These are phyloP conservation scores for Termitomyces sp. DNA, from an alignment of 768 basidiomycete genomes.

Conservation along the genomic window DNA sequence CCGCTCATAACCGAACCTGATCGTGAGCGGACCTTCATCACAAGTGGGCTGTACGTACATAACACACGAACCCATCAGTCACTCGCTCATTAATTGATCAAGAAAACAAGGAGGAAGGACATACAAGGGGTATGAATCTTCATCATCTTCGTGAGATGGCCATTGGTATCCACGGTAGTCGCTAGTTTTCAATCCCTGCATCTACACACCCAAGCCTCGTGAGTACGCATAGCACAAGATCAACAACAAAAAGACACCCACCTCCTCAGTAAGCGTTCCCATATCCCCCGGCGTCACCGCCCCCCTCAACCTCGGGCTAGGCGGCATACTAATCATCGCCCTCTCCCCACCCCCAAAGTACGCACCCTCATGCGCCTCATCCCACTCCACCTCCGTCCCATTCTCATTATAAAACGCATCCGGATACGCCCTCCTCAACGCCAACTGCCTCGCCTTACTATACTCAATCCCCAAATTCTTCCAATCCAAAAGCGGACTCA, in stretches of 20 bases:
- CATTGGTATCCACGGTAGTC: conserved; percentile 76
- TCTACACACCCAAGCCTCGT: conserved; percentile 35
- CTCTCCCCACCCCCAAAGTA: conserved; percentile 53
- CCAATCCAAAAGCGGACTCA: conserved; percentile 95
- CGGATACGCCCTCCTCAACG: conserved; percentile 90
- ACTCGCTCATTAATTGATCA: conserved; percentile 1
- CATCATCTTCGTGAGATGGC: conserved; percentile 72
- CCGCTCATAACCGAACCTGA: conserved; percentile 69
- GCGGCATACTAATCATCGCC: conserved; percentile 75
- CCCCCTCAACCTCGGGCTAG: conserved; percentile 84
- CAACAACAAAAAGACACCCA: conserved; percentile 24
- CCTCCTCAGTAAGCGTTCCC: conserved; percentile 86
- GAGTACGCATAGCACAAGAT: neutral
- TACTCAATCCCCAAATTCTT: conserved; percentile 98
- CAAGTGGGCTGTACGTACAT: conserved; percentile 61
- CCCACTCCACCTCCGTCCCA: conserved; percentile 35
- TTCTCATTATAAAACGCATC: conserved; percentile 73
- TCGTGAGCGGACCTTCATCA: conserved; percentile 87
- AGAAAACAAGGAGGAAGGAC: conserved; percentile 25
- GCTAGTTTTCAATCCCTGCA: conserved; percentile 84
- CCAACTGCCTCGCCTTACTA: conserved; percentile 89
- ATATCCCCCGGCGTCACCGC: conserved; percentile 91
- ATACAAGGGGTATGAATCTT: conserved; percentile 87
- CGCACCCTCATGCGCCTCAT: conserved; percentile 26
- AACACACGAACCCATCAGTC: conserved; percentile 1